These are phyloP conservation scores for Sporothrix inflata DNA, from an alignment of 2,329 filamentous ascomycete species.

Conservation along the genomic window DNA sequence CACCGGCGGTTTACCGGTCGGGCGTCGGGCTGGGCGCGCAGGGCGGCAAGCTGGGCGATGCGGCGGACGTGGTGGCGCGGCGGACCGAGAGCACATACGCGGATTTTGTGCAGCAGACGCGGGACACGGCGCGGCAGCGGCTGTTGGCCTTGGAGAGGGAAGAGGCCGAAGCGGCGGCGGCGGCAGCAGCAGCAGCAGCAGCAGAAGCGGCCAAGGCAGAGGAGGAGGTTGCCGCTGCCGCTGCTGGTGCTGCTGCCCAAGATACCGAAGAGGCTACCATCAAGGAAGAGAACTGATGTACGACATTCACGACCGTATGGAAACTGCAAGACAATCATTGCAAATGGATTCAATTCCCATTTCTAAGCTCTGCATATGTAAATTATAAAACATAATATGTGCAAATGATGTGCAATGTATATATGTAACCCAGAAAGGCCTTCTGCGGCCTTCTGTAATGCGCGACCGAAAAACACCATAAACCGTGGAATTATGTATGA, in stretches of 20 bases:
- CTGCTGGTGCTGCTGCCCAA: background rate
- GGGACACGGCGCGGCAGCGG: slow-evolving; percentile 68
- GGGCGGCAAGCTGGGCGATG: slow-evolving; percentile 71
- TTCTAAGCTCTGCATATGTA: background rate
- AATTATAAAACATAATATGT: slow-evolving; percentile 7
- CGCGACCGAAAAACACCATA: background rate
- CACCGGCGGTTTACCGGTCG: slow-evolving; percentile 66
- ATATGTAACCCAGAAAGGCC: background rate
- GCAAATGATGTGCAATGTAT: slow-evolving; percentile 12
- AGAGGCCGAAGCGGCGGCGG: slow-evolving; percentile 19
- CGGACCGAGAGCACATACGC: slow-evolving; percentile 60
- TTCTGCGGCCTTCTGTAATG: background rate
- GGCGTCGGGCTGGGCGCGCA: slow-evolving; percentile 72
- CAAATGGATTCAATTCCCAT: background rate
- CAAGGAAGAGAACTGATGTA: background rate
- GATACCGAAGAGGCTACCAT: background rate
- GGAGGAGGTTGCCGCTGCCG: background rate
- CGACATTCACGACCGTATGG: background rate
- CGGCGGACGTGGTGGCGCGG: slow-evolving; percentile 63
- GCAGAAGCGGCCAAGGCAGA: background rate
- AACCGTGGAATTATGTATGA: background rate
- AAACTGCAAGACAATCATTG: background rate
- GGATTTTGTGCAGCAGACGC: slow-evolving; percentile 66
- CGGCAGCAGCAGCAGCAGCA: background rate
- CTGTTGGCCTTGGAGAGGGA: slow-evolving; percentile 40